These are phyloP conservation scores for Lumnitzera racemosa DNA, from an alignment of 345 rosid species.

Conservation along the genomic window DNA sequence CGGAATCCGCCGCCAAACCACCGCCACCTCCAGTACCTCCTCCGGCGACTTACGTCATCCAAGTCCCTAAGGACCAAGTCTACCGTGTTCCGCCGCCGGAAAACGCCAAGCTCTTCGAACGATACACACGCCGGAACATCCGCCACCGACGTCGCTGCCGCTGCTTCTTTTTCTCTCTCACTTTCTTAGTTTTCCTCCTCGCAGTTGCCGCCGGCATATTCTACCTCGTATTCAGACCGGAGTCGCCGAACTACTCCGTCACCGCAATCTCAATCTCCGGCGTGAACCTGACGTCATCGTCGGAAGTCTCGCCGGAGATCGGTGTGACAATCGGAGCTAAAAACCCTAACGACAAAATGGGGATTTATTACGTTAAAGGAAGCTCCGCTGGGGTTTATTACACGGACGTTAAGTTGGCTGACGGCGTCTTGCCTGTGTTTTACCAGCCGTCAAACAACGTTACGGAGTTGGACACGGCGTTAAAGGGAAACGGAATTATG, in stretches of 20 bases:
- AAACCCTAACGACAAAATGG: constrained; percentile 65
- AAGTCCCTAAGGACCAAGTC: constrained; percentile 80
- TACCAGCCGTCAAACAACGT: constrained; percentile 57
- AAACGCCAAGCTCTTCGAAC: constrained; percentile 47
- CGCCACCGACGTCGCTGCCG: constrained; percentile 28
- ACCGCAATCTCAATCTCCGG: constrained; percentile 43
- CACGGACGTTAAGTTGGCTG: constrained; percentile 26
- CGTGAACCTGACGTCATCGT: constrained; percentile 41
- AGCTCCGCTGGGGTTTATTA: constrained; percentile 39
- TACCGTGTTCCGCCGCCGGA: constrained; percentile 87
- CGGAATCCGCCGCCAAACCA: constrained; percentile 14
- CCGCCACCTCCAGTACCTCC: constrained; percentile 28
- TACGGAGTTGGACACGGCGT: constrained; percentile 34
- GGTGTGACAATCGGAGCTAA: constrained; percentile 45
- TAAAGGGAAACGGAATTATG: constrained; percentile 42
- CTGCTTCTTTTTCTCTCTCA: constrained; percentile 40
- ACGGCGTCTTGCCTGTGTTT: constrained; percentile 47
- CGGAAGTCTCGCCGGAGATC: constrained; percentile 38
- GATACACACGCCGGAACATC: constrained; percentile 40
- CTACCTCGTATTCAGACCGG: constrained; percentile 61
- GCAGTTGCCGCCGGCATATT: constrained; percentile 42
- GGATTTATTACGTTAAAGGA: constrained; percentile 43
- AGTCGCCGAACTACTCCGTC: constrained; percentile 50
- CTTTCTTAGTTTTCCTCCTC: constrained; percentile 30
- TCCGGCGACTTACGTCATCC: constrained; percentile 69